Percentiles rank a stretch among this genome's conserved stretches.
phyloP scores from a whole-genome alignment of 2,329 filamentous ascomycete species.

The Pestalotiopsis sp. region DNA sequence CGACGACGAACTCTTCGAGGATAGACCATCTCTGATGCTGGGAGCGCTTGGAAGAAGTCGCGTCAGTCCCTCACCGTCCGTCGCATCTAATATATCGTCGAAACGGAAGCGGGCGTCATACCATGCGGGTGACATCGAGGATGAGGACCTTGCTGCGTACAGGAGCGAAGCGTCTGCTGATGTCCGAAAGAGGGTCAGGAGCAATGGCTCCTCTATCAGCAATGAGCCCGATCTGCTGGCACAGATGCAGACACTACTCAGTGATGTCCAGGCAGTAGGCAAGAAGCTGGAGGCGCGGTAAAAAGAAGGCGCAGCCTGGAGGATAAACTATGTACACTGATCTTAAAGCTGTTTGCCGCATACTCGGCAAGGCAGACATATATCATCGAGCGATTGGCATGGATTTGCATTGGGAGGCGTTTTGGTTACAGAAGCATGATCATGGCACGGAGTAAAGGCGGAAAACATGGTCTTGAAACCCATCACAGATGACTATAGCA shows the following conservation, averaged over 20 bases:
- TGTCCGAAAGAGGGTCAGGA: conserved; percentile 28
- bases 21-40: conserved; percentile 12
- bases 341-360: background rate
- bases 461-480: conserved; percentile 8
- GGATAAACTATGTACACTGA: background rate
- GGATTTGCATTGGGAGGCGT: conserved; percentile 16
- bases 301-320: background rate
- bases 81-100: conserved; percentile 18
- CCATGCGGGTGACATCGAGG: conserved; percentile 16
- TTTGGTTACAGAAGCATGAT: conserved; percentile 5
- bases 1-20: conserved; percentile 11
- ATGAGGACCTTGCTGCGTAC: conserved; percentile 25
- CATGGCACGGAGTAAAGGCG: conserved; percentile 2
- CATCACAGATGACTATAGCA: background rate
- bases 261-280: conserved; percentile 21
- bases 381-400: background rate
- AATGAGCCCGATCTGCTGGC: conserved; percentile 28
- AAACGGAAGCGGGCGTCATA: conserved; percentile 28
- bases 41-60: conserved; percentile 9
- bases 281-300: conserved; percentile 6
- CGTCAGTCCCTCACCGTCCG: conserved; percentile 25
- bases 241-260: conserved; percentile 28
- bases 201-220: conserved; percentile 16
- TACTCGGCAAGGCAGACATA: background rate
- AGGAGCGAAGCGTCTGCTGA: conserved; percentile 23